A percentile compares a stretch with the other conserved stretches of the same genome.
Conservation (phyloP, 2,329 filamentous ascomycete genomes). For the Talaromyces rugulosus region DNA sequence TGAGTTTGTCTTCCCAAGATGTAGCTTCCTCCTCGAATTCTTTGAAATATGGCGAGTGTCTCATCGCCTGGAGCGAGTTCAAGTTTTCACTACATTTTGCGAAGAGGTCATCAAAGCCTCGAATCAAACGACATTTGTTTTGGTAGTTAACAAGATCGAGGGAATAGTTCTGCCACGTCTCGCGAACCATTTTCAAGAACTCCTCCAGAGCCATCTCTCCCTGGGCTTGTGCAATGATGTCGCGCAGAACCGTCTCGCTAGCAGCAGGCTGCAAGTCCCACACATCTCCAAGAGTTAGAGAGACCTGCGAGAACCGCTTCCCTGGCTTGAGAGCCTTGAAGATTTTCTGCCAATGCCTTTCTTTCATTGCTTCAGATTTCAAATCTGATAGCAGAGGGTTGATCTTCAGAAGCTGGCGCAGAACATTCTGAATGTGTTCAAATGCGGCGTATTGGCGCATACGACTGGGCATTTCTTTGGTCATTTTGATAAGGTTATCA, state of each 20-base stretch:
- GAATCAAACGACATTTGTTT: conserved; percentile 94
- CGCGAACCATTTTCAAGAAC: conserved; percentile 91
- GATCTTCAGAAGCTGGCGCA: conserved; percentile 84
- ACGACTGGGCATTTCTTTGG: conserved; percentile 96
- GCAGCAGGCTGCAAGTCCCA: conserved; percentile 93
- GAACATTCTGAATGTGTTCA: conserved; percentile 89
- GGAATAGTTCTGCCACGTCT: conserved; percentile 93
- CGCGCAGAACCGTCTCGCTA: conserved; percentile 81
- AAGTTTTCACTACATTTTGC: conserved; percentile 97
- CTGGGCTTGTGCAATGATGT: conserved; percentile 92
- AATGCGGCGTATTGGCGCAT: conserved; percentile 99
- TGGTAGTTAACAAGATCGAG: conserved; percentile 96
- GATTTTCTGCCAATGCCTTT: conserved; percentile 96
- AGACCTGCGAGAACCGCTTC: conserved; percentile 88
- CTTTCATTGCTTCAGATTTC: conserved; percentile 93
- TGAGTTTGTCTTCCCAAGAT: conserved; percentile 96
- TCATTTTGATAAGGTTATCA: conserved; percentile 92
- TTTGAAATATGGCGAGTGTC: conserved; percentile 98
- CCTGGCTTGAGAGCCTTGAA: conserved; percentile 93
- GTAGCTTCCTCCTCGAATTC: conserved; percentile 98
- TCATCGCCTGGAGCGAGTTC: conserved; percentile 97
- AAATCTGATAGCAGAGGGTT: conserved; percentile 84
- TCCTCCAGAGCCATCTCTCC: conserved; percentile 98
- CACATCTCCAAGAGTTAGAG: conserved; percentile 95
- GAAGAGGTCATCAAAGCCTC: conserved; percentile 96